phyloP scores from a whole-genome alignment of 2,329 filamentous ascomycete species.

The Fusarium coffeatum region DNA sequence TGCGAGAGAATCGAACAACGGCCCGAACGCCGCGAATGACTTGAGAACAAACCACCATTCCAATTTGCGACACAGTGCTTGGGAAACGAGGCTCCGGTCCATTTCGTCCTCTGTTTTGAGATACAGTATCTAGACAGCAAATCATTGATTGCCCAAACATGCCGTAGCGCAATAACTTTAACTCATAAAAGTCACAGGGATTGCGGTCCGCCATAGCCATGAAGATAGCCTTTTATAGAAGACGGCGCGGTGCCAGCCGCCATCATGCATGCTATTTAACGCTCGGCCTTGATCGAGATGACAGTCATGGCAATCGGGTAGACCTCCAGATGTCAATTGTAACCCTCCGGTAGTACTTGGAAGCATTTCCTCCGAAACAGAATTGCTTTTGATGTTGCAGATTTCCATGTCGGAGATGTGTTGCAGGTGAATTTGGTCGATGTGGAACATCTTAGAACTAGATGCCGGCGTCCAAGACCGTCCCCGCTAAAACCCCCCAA shows the following conservation, averaged over 20 bases:
- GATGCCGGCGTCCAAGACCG: slow-evolving; percentile 11
- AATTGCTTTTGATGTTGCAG: slow-evolving; percentile 5
- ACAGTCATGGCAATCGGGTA: not conserved
- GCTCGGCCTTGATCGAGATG: not conserved
- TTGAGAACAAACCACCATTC: slow-evolving; percentile 15
- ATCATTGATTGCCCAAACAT: not conserved
- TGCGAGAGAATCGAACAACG: slow-evolving; percentile 24
- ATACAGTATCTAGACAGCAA: not conserved
- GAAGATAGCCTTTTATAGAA: slow-evolving; percentile 1
- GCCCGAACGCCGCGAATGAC: slow-evolving; percentile 28
- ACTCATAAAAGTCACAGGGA: not conserved
- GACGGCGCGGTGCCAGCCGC: slow-evolving; percentile 4
- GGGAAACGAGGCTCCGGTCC: not conserved
- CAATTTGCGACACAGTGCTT: slow-evolving; percentile 17
- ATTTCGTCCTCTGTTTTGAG: slow-evolving; percentile 1
- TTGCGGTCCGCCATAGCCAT: slow-evolving; percentile 6
- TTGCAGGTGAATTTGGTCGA: slow-evolving; percentile 15
- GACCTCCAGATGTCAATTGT: slow-evolving; percentile 1
- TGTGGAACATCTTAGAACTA: slow-evolving; percentile 5
- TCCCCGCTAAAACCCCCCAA: slow-evolving; percentile 35
- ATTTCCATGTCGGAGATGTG: slow-evolving; percentile 1
- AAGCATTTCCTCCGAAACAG: not conserved
- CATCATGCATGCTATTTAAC: slow-evolving; percentile 35
- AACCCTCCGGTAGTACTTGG: not conserved
- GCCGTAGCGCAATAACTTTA: not conserved